Evolutionary conservation across 768 basidiomycete genomes (phyloP).

Genomic region (Mycena sanguinolenta): DNA sequence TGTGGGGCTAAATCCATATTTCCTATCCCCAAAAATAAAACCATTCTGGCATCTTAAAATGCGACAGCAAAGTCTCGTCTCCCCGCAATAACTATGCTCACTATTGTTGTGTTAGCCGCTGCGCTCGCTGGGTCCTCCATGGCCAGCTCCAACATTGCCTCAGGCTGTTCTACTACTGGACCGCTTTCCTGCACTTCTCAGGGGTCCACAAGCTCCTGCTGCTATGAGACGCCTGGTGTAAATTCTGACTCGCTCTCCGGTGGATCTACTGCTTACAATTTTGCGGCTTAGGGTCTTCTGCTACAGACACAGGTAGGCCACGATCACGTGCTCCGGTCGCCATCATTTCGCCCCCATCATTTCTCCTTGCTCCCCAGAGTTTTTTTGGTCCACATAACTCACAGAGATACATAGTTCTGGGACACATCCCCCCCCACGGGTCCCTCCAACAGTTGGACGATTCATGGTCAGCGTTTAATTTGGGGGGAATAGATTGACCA

Average conservation of each 20-base stretch:
- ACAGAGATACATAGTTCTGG: constrained; percentile 57
- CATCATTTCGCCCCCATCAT: no score
- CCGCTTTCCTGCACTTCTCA: constrained; percentile 26
- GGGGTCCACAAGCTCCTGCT: constrained; percentile 49
- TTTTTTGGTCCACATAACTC: background rate
- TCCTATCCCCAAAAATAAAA: constrained; percentile 17
- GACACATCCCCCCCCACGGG: constrained; percentile 61
- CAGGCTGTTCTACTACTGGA: constrained; percentile 31
- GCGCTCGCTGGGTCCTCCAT: constrained; percentile 15
- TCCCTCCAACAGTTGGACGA: constrained; percentile 66
- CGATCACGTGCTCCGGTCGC: no score
- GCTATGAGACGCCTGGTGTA: constrained; percentile 60
- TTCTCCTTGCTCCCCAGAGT: no score
- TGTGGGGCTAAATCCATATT: no score
- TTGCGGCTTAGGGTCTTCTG: constrained; percentile 51
- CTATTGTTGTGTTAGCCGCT: constrained; percentile 14
- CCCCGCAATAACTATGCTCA: constrained; percentile 19
- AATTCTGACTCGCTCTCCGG: background rate
- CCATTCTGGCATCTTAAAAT: constrained; percentile 4
- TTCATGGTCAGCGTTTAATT: constrained; percentile 43
- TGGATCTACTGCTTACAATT: background rate
- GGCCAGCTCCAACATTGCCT: constrained; percentile 24
- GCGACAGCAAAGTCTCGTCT: background rate
- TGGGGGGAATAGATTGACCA: background rate
- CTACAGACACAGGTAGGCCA: constrained; percentile 52